Base-by-base conservation (phyloP, 225 moss, liverwort and hornwort species). In the Pseudoscleropodium purum region DNA sequence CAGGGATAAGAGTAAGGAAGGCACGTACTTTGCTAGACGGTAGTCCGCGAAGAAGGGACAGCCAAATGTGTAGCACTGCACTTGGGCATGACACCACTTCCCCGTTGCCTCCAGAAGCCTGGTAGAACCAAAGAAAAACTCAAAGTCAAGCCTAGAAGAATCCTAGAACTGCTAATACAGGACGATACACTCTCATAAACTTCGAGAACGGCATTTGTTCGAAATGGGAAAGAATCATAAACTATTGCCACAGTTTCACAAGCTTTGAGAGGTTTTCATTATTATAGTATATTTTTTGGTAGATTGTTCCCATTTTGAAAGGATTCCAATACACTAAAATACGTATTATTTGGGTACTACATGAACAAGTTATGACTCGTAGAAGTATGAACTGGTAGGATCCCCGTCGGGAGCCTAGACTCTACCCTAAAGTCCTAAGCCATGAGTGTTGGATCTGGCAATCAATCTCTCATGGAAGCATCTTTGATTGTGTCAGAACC, bases 21-120 rank as follows among this genome's bases (percentile, higher is more conserved):
- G 84, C 75, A 70, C 89, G 91, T 92, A 96, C 88, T 74, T 94
- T 60, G 99, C 97, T 43, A 99, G 93, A 82, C 96, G 96, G 78
- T 92, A 92, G 81, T 99, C 97, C 34, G 99, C 99, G 69, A 99
- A 99, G 91, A 99, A 99, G 25, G 99, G 99, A 90, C 99, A 99
- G 34, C 99, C 99, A 57, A 99, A 97, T 18, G 99, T 99, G 92
- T 99, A 99, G 94, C 97, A 97, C 79, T 99, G 99, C 41, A 99
- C 77, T 89, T 99, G 99, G 65, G 95, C 97, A 90, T 99, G 99
- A 82, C 99, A 99, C 99, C 99, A 99, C 86, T 92, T 95, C 79
- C 99, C 99, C 37, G 99, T 99, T n/a, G 99, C 93, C 90, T 99
- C 99, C 83, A 99, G 87, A 74, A 99, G 92, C 89, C 99, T 95